phyloP scores from a whole-genome alignment of 352 stramenopile species.

The Phytophthora multivora region DNA sequence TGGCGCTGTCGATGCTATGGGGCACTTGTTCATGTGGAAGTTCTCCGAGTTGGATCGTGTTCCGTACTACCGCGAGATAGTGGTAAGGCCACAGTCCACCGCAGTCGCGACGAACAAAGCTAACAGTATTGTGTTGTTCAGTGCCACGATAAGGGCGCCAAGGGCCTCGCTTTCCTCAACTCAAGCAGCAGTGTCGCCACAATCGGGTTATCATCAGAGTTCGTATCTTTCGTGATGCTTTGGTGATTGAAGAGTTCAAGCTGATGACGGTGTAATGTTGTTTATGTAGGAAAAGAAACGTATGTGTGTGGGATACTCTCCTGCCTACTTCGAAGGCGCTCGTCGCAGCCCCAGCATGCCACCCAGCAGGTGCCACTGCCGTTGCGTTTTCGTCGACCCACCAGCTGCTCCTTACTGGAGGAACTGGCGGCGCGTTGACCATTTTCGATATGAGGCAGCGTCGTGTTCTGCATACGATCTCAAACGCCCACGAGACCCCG shows the following conservation, averaged over 20 bases:
- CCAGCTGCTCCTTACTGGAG: conserved; percentile 85
- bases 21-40: conserved; percentile 82
- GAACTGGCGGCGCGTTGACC: conserved; percentile 75
- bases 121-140: conserved; percentile 23
- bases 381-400: conserved; percentile 80
- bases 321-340: conserved; percentile 75
- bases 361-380: conserved; percentile 75
- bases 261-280: conserved; percentile 6
- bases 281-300: conserved; percentile 67
- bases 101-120: background rate
- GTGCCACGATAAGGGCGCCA: conserved; percentile 88
- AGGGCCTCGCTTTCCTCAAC: conserved; percentile 81
- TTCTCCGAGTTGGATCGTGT: conserved; percentile 73
- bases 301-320: conserved; percentile 88
- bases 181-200: conserved; percentile 79
- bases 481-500: conserved; percentile 82
- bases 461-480: conserved; percentile 85
- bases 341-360: conserved; percentile 69
- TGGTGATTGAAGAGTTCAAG: background rate
- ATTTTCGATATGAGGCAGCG: conserved; percentile 89
- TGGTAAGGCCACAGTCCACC: conserved; percentile 37
- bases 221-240: conserved; percentile 15
- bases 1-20: conserved; percentile 73
- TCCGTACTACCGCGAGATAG: conserved; percentile 70
- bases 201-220: conserved; percentile 77